Conservation (phyloP, 768 basidiomycete species). For the Russula emetica region DNA sequence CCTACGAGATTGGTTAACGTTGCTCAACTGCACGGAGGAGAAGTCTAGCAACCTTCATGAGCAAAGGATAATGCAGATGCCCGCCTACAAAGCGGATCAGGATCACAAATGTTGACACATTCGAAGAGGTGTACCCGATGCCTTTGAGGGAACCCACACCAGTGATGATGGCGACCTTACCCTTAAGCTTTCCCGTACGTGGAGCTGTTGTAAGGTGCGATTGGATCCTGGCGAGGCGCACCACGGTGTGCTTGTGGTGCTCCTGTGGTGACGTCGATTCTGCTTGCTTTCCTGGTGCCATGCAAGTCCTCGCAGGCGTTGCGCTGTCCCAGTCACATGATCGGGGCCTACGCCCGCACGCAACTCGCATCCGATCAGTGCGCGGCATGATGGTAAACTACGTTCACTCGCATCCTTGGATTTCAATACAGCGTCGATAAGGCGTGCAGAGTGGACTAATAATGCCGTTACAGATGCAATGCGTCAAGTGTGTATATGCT, state of each 20-base stretch:
- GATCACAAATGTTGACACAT: neutral
- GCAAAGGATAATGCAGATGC: conserved; percentile 70
- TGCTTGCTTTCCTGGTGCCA: conserved; percentile 19
- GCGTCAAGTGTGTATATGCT: too few relatives aligned
- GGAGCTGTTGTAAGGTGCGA: conserved; percentile 56
- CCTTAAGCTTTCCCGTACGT: conserved; percentile 54
- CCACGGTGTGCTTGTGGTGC: conserved; percentile 54
- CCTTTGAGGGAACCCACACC: conserved; percentile 84
- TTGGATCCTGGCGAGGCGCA: conserved; percentile 64
- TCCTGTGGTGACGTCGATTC: conserved; percentile 37
- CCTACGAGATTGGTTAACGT: conserved; percentile 41
- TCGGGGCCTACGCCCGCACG: neutral
- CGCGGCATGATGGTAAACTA: too few relatives aligned
- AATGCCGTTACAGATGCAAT: neutral
- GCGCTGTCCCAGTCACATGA: neutral
- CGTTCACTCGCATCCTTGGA: too few relatives aligned
- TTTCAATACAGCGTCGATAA: too few relatives aligned
- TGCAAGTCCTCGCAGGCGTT: neutral
- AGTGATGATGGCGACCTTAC: conserved; percentile 83
- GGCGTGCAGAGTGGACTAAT: too few relatives aligned
- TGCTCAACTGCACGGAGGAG: neutral
- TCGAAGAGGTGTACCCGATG: conserved; percentile 61
- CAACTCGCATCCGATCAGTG: too few relatives aligned
- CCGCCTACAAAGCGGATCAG: conserved; percentile 43
- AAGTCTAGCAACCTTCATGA: conserved; percentile 57